Evolutionary conservation across 768 basidiomycete genomes (phyloP).

Genomic region (Boletus huronensis): DNA sequence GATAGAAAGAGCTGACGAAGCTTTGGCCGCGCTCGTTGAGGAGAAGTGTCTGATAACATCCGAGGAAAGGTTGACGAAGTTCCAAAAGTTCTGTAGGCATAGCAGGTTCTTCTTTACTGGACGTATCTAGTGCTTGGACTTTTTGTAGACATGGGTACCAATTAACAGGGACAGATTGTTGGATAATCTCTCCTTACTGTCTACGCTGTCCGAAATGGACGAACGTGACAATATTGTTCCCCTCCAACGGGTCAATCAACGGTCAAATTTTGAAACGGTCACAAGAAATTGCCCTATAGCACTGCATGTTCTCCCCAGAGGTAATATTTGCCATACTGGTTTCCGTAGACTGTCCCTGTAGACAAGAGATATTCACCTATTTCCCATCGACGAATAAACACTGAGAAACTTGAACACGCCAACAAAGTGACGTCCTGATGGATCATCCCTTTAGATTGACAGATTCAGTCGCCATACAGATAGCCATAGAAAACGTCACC

Average conservation of each 20-base stretch:
- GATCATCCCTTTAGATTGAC: not conserved
- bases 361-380: not conserved
- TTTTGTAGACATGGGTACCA: not conserved
- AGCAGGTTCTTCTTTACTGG: constrained; percentile 14
- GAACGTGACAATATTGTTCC: not conserved
- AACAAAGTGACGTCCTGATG: not conserved
- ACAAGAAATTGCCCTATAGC: not conserved
- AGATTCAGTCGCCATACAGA: not conserved
- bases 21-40: constrained; percentile 17
- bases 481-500: not conserved
- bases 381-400: not conserved
- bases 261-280: not conserved
- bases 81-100: constrained; percentile 20
- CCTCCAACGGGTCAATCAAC: not conserved
- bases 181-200: not conserved
- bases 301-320: not conserved
- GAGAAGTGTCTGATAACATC: constrained; percentile 19
- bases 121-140: constrained; percentile 4
- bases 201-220: not conserved
- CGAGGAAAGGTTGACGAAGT: constrained; percentile 17
- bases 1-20: constrained; percentile 16
- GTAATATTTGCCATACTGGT: not conserved
- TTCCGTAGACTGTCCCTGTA: not conserved
- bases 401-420: not conserved
- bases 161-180: not conserved